Evolutionary conservation across 75 land plant species (phyloP), one percentile per base, ranked within the genome.

Genomic region (Selaginella tamariscina): DNA sequence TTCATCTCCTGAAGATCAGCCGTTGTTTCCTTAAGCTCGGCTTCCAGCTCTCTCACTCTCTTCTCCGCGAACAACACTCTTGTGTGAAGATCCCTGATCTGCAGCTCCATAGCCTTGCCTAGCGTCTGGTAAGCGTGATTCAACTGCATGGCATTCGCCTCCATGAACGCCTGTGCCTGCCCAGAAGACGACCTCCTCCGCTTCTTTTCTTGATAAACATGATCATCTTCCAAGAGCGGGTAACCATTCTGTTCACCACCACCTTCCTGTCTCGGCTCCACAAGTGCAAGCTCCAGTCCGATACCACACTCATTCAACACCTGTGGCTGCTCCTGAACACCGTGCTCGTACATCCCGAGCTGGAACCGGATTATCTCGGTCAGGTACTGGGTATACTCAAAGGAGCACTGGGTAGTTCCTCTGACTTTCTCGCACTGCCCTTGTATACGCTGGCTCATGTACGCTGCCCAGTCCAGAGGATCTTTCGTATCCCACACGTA

Each of bases 381-480:
- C 9, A 59, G 62, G 21, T 59, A 59, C 62, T 59, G 62, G 2
- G 62, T 59, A n/a, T 59, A 59, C 26, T 59, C 62, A n/a, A 59
- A 59, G 9, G 62, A 8, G 27, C 26, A 9, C 23, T 59, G 26
- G 26, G 62, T 9, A 2, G 62, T 59, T 26, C 62, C 62, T n/a
- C 62, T 5, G 26, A 59, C 62, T 59, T 59, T 59, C 62, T 59
- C 62, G 23, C 62, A 59, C 26, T 59, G 62, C 2, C 9, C 62
- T 59, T 59, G 62, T 8, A 59, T 59, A 8, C 62, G 5, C 8
- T 59, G 62, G 21, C 62, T 59, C 62, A 59, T 59, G 21, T 59
- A 59, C 26, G n/a, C 62, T 8, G 62, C 62, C 62, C 62, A 59
- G 62, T 59, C 62, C 21, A 59, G 26, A 8, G 21, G 9, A 23